Evolutionary conservation across 2,329 filamentous ascomycete genomes (phyloP), one percentile per base, ranked within the genome.

Genomic region (Ascochyta rabiei): DNA sequence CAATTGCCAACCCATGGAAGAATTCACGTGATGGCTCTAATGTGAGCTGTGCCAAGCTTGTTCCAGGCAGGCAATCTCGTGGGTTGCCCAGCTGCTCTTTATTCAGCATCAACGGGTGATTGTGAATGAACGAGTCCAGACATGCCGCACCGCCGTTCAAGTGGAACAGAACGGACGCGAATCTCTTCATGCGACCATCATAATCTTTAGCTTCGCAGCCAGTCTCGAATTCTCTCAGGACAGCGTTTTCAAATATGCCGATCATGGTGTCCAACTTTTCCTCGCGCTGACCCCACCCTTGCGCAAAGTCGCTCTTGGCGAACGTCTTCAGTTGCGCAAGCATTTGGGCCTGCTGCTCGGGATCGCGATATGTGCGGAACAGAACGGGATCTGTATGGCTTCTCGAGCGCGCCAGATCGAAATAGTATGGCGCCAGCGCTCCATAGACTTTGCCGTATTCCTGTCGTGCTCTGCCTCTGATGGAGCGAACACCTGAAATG

Each of bases 361-460:
- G 93, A 63, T 96, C 89, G 37, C 87, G 84, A 70, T 96, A 98
- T 10, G 89, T 89, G 65, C 89, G 86, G 76, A 98, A 99, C 8
- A 98, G 81, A 30, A 91, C 81, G 6, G 90, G 91, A 61, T 97
- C 89, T 13, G 89, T 85, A 77, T 89, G 91, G 59, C 80, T 90
- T 77, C 82, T 86, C 2, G 88, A 87, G 58, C 80, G 82, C 31
- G 84, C 86, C 37, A 98, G 83, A 72, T 99, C 91, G 61, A 86
- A 85, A 76, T 98, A 99, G 66, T 96, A 93, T 0, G 93, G 93
- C 10, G 88, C 90, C 63, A 99, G 76, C 4, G 90, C 89, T n/a
- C 87, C 89, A 75, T 98, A 96, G 13, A 98, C 82, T 72, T 89
- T 96, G 15, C 89, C 93, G 71, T 93, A 99, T 74, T 98, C 93